Conservation (phyloP, 2,329 filamentous ascomycete genomes). For the Stagonosporopsis vannaccii region DNA sequence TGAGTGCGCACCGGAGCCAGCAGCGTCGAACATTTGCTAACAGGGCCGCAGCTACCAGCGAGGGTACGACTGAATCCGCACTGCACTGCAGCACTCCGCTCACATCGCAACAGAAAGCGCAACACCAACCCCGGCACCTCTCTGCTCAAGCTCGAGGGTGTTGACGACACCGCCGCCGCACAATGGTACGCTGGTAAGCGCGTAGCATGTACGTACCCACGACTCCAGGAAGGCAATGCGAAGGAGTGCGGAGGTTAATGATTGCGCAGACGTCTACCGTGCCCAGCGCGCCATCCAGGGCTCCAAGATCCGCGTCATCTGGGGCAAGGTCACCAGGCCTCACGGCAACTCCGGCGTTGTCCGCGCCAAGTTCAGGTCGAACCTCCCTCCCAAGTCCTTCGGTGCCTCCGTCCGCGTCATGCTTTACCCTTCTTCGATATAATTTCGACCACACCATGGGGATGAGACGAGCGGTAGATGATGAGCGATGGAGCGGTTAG, state of each 20-base stretch:
- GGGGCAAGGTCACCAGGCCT: conserved; percentile 91
- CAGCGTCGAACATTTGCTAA: conserved; percentile 54
- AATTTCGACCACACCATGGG: conserved; percentile 56
- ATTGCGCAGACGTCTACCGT: conserved; percentile 78
- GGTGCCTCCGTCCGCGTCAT: conserved; percentile 87
- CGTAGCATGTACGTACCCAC: conserved; percentile 71
- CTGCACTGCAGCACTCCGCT: conserved; percentile 21
- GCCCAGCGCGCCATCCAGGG: conserved; percentile 93
- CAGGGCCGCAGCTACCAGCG: conserved; percentile 73
- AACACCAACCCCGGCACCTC: conserved; percentile 87
- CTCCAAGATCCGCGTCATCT: conserved; percentile 98
- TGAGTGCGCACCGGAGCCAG: conserved; percentile 72
- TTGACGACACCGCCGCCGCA: conserved; percentile 87
- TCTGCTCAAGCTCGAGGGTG: conserved; percentile 98
- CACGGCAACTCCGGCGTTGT: conserved; percentile 99
- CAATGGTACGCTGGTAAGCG: conserved; percentile 98
- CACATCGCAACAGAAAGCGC: conserved; percentile 68
- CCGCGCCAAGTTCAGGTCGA: conserved; percentile 94
- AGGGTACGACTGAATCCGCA: conserved; percentile 50
- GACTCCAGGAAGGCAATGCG: neutral
- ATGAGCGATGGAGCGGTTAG: conserved; percentile 36
- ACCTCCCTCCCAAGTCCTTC: conserved; percentile 96
- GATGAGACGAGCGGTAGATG: conserved; percentile 37
- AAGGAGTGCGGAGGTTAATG: conserved; percentile 19
- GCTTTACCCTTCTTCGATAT: conserved; percentile 98